Percentiles rank a stretch among this genome's conserved stretches.
phyloP scores from a whole-genome alignment of 108 stramenopile genomes.

The Nitzschia sp. region DNA sequence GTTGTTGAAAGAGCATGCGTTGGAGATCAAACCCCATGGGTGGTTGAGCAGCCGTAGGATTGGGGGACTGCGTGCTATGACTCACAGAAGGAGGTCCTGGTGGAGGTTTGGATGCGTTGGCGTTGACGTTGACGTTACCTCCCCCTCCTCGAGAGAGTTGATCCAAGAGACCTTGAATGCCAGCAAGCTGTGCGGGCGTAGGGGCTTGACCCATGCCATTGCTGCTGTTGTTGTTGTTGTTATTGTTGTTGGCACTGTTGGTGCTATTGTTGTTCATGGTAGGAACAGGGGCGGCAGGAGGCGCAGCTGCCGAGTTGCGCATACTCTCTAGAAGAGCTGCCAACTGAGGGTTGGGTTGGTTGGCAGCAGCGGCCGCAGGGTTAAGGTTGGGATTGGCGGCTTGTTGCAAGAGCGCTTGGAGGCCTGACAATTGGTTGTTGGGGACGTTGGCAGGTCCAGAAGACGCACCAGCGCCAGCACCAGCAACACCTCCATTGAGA shows the following conservation, averaged over 20 bases:
- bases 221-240: not conserved
- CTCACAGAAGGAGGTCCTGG: not conserved
- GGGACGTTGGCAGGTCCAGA: too few species aligned
- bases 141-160: slow-evolving; percentile 8
- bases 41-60: not conserved
- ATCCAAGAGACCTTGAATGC: slow-evolving; percentile 14
- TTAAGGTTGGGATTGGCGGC: not conserved
- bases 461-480: too few species aligned
- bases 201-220: too few species aligned
- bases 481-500: not conserved
- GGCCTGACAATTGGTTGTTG: slow-evolving; percentile 5
- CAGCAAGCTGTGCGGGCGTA: not conserved
- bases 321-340: not conserved
- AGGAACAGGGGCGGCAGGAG: not conserved
- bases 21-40: too few species aligned
- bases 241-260: not conserved
- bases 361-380: too few species aligned
- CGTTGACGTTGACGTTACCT: too few species aligned
- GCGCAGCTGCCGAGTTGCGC: not conserved
- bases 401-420: slow-evolving; percentile 12
- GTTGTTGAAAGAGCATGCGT: not conserved
- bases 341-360: slow-evolving; percentile 7
- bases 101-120: not conserved
- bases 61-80: not conserved
- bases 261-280: too few species aligned